Evolutionary conservation across 2,329 filamentous ascomycete genomes (phyloP).

Genomic region (Colletotrichum liaoningense): DNA sequence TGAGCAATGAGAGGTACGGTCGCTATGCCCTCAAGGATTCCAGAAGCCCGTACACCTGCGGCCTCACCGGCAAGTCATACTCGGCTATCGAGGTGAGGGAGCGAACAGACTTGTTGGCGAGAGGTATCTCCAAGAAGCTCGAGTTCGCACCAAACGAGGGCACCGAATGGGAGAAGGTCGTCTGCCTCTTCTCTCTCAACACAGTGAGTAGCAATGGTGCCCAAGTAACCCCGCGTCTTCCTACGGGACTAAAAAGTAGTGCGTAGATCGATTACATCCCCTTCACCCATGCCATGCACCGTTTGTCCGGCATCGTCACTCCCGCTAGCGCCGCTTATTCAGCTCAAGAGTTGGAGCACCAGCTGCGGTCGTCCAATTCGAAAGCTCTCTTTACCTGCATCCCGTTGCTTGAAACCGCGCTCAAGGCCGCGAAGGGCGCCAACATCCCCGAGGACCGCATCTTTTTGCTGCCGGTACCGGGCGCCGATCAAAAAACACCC

Average conservation of each 20-base stretch:
- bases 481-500: constrained; percentile 59
- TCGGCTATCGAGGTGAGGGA: constrained; percentile 71
- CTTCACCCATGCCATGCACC: constrained; percentile 78
- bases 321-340: constrained; percentile 83
- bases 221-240: neutral
- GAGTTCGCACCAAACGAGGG: constrained; percentile 77
- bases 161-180: constrained; percentile 84
- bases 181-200: constrained; percentile 83
- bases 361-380: constrained; percentile 76
- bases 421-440: constrained; percentile 70
- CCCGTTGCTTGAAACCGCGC: constrained; percentile 69
- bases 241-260: neutral
- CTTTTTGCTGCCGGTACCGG: constrained; percentile 76
- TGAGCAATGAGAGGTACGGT: constrained; percentile 78
- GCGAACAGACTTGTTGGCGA: constrained; percentile 74
- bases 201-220: constrained; percentile 63
- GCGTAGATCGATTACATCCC: constrained; percentile 79
- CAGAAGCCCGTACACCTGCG: constrained; percentile 80
- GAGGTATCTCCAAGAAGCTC: constrained; percentile 76
- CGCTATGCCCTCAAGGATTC: constrained; percentile 72
- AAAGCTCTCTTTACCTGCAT: constrained; percentile 78
- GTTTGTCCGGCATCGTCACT: constrained; percentile 78
- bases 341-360: constrained; percentile 75
- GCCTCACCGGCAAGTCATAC: constrained; percentile 76
- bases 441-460: constrained; percentile 71